phyloP scores from a whole-genome alignment of 2,329 filamentous ascomycete genomes.

The Hypoxylon rubiginosum region DNA sequence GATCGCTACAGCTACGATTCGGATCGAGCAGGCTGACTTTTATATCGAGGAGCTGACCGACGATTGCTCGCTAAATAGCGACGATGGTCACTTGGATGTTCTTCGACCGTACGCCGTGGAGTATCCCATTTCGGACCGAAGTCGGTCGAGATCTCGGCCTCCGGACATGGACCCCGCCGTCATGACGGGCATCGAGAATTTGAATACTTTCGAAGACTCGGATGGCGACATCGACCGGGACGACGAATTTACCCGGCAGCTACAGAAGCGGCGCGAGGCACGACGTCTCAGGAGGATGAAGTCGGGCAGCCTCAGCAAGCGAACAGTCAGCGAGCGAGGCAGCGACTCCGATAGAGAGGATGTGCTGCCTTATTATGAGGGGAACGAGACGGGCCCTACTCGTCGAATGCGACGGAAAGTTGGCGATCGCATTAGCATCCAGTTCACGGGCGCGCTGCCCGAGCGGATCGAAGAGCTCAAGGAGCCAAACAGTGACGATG shows the following conservation, averaged over 20 bases:
- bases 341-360: slow-evolving; percentile 54
- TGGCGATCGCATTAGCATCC: slow-evolving; percentile 51
- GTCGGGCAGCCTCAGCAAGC: slow-evolving; percentile 54
- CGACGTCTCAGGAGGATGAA: slow-evolving; percentile 50
- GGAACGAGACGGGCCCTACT: slow-evolving; percentile 41
- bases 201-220: slow-evolving; percentile 48
- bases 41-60: slow-evolving; percentile 51
- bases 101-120: slow-evolving; percentile 49
- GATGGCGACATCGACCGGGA: slow-evolving; percentile 44
- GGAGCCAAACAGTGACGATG: slow-evolving; percentile 52
- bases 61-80: slow-evolving; percentile 46
- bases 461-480: slow-evolving; percentile 53
- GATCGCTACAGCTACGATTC: slow-evolving; percentile 30
- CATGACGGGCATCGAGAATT: slow-evolving; percentile 46
- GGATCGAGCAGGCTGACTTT: slow-evolving; percentile 41
- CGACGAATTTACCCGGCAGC: slow-evolving; percentile 45
- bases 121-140: slow-evolving; percentile 50
- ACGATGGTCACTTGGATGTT: slow-evolving; percentile 45
- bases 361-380: slow-evolving; percentile 48
- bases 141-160: slow-evolving; percentile 45
- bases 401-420: slow-evolving; percentile 51
- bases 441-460: slow-evolving; percentile 46
- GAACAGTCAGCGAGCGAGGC: slow-evolving; percentile 53
- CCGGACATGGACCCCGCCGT: slow-evolving; percentile 49
- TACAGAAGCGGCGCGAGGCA: slow-evolving; percentile 43